Conservation (phyloP, 2,329 filamentous ascomycete genomes). For the Alternaria brassicae region DNA sequence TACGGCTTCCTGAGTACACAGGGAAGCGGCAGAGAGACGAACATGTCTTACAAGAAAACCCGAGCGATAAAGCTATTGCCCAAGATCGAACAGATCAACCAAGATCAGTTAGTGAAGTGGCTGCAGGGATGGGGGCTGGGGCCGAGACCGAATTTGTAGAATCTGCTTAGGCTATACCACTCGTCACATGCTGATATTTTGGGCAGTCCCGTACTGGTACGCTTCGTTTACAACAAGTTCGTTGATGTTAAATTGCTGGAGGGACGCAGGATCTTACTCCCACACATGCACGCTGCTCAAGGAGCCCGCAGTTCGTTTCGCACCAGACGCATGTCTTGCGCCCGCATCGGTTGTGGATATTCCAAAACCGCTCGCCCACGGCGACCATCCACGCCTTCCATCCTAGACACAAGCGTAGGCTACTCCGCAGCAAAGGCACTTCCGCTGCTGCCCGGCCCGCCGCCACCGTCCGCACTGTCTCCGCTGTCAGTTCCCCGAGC, state of each 20-base stretch:
- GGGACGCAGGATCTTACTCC: not conserved
- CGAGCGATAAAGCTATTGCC: not conserved
- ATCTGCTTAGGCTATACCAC: not conserved
- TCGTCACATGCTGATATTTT: not conserved
- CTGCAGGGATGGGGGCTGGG: constrained; percentile 11
- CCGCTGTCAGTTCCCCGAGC: not conserved
- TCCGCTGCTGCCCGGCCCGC: not conserved
- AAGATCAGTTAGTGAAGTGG: constrained; percentile 13
- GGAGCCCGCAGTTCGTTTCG: not conserved
- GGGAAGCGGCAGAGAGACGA: constrained; percentile 13
- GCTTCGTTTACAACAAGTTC: not conserved
- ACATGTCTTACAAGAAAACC: not conserved
- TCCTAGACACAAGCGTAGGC: not conserved
- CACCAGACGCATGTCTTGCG: not conserved
- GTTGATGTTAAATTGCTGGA: not conserved
- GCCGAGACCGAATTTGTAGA: not conserved
- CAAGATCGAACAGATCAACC: not conserved
- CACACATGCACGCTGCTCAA: not conserved
- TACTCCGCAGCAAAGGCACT: not conserved
- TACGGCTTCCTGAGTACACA: constrained; percentile 12
- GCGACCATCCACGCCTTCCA: not conserved
- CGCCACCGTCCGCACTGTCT: not conserved
- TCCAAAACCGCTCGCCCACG: not conserved
- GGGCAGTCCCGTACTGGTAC: not conserved
- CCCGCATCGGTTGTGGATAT: not conserved